Conservation (phyloP, 202 grass and related monocot genomes). For the Zoysia matrella region DNA sequence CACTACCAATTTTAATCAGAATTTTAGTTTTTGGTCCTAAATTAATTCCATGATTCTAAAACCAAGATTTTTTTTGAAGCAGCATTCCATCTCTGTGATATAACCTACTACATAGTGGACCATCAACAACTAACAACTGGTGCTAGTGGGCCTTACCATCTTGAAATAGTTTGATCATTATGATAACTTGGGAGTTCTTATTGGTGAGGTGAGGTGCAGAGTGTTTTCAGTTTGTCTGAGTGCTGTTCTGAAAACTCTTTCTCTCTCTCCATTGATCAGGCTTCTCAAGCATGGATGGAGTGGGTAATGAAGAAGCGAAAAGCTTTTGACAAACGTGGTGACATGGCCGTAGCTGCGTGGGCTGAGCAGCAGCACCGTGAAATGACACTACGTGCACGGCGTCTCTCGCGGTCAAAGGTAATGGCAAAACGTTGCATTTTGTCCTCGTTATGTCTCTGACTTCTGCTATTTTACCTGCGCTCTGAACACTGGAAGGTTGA, state of each 20-base stretch:
- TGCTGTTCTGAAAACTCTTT: constrained; percentile 41
- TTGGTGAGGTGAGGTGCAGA: not conserved
- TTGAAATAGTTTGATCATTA: not conserved
- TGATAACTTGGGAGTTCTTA: not conserved
- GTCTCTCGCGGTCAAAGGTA: constrained; percentile 91
- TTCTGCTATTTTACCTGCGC: not conserved
- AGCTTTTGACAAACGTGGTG: constrained; percentile 93
- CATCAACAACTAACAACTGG: not conserved
- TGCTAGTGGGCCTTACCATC: not conserved
- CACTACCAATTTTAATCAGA: not conserved
- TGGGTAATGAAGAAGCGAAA: constrained; percentile 92
- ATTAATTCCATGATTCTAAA: not conserved
- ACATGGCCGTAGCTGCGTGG: constrained; percentile 93
- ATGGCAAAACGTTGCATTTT: not conserved
- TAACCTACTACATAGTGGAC: not conserved
- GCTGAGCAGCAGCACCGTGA: constrained; percentile 88
- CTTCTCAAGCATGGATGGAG: constrained; percentile 87
- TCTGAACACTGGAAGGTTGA: constrained; percentile 59
- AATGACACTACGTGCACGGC: constrained; percentile 74
- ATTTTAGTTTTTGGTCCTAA: not conserved
- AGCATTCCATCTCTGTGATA: not conserved
- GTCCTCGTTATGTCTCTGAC: not conserved
- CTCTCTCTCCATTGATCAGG: constrained; percentile 48
- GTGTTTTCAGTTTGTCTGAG: not conserved
- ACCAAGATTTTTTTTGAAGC: not conserved